These are phyloP conservation scores for Trifolium fragiferum DNA, from an alignment of 306 rosid species.

Conservation along the genomic window DNA sequence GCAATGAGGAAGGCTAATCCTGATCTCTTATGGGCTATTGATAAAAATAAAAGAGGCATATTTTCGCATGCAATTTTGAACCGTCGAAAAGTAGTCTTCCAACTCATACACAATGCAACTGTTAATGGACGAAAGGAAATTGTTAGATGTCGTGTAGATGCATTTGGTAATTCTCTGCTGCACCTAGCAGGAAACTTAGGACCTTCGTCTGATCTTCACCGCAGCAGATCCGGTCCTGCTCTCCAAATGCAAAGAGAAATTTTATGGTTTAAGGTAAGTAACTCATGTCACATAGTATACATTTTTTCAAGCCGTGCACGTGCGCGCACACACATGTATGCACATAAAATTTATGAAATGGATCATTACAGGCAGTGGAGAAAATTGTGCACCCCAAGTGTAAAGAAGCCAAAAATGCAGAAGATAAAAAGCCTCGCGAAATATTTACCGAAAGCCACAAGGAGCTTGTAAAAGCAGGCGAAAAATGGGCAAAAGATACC, in stretches of 20 bases:
- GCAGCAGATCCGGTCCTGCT: not conserved
- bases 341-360: not conserved
- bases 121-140: not conserved
- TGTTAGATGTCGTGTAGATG: not conserved
- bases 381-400: conserved; percentile 11
- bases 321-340: not conserved
- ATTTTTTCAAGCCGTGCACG: not conserved
- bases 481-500: conserved; percentile 21
- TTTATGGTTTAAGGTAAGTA: conserved; percentile 12
- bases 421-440: not conserved
- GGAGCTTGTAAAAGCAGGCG: not conserved
- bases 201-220: not conserved
- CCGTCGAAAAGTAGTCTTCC: not conserved
- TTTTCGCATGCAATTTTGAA: conserved; percentile 12
- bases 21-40: conserved; percentile 12
- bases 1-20: conserved; percentile 24
- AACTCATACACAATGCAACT: not conserved
- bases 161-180: not conserved
- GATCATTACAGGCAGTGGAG: not conserved
- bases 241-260: conserved; percentile 28
- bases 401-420: not conserved
- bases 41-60: not conserved
- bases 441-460: conserved; percentile 22
- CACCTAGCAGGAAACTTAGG: conserved; percentile 1
- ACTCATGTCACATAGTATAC: not conserved